Conservation (phyloP, 768 basidiomycete genomes). For the Leccinum obscurum region DNA sequence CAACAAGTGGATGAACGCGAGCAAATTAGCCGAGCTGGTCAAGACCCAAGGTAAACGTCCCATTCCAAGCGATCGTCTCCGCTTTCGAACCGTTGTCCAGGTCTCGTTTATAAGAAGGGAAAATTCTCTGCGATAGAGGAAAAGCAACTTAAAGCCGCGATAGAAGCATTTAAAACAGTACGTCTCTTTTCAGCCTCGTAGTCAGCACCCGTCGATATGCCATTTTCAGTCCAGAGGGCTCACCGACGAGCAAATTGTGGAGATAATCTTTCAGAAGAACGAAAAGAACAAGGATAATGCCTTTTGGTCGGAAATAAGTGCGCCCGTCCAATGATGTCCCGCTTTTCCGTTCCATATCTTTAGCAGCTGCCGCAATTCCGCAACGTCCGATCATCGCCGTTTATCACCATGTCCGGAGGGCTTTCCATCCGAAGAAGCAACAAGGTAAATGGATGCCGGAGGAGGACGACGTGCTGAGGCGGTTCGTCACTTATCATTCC, state of each 20-base stretch:
- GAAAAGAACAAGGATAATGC: slow-evolving; percentile 58
- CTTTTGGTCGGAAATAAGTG: slow-evolving; percentile 84
- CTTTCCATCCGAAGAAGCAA: slow-evolving; percentile 64
- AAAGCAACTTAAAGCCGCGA: slow-evolving; percentile 60
- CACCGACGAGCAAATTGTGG: slow-evolving; percentile 52
- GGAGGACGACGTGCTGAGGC: slow-evolving; percentile 63
- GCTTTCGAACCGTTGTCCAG: slow-evolving; percentile 36
- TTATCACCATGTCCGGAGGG: slow-evolving; percentile 76
- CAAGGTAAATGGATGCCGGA: slow-evolving; percentile 69
- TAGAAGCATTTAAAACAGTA: slow-evolving; percentile 62
- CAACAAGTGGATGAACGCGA: slow-evolving; percentile 75
- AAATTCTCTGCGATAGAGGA: slow-evolving; percentile 84
- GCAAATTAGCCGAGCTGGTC: slow-evolving; percentile 67
- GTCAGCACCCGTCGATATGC: slow-evolving; percentile 3
- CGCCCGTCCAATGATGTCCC: slow-evolving; percentile 23
- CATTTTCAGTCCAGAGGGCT: slow-evolving; percentile 49
- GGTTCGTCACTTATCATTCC: slow-evolving; percentile 42
- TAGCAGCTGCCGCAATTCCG: slow-evolving; percentile 64
- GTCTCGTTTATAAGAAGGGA: slow-evolving; percentile 85
- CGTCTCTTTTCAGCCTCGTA: slow-evolving; percentile 24
- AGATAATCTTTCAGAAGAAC: slow-evolving; percentile 68
- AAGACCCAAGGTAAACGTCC: slow-evolving; percentile 56
- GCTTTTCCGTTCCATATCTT: slow-evolving; percentile 10
- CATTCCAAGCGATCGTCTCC: background rate
- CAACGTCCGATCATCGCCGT: slow-evolving; percentile 81